Evolutionary conservation across 306 rosid species (phyloP).

Genomic region (Pachyrhizus erosus): DNA sequence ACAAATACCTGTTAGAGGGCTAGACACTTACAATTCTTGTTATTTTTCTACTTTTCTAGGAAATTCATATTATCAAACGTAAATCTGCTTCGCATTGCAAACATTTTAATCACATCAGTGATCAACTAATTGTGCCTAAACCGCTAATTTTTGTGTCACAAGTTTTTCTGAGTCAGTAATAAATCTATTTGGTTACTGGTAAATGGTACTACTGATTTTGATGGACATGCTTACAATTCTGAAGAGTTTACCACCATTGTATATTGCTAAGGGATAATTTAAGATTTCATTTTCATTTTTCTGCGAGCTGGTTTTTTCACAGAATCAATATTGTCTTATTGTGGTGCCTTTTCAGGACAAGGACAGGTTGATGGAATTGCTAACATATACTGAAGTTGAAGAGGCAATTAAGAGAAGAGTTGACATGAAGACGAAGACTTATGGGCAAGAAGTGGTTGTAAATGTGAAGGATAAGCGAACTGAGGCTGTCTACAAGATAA

Average conservation of each 20-base stretch:
- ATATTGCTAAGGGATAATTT: background rate
- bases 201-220: conserved; percentile 29
- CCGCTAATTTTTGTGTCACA: background rate
- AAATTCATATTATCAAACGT: background rate
- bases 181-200: conserved; percentile 24
- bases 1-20: conserved; percentile 11
- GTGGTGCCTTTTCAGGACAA: conserved; percentile 63
- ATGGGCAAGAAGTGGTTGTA: conserved; percentile 73
- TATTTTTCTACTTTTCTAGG: conserved; percentile 18
- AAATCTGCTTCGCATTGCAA: background rate
- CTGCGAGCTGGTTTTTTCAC: conserved; percentile 18
- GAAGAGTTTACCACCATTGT: background rate
- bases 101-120: background rate
- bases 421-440: conserved; percentile 75
- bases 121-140: background rate
- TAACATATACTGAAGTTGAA: conserved; percentile 81
- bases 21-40: conserved; percentile 10
- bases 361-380: conserved; percentile 72
- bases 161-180: background rate
- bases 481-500: conserved; percentile 75
- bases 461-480: conserved; percentile 51
- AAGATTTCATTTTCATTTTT: conserved; percentile 7
- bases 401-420: conserved; percentile 76
- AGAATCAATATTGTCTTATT: conserved; percentile 3
- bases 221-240: conserved; percentile 29